Conservation (phyloP, 2,329 filamentous ascomycete species). For the Sarocladium kiliense region DNA sequence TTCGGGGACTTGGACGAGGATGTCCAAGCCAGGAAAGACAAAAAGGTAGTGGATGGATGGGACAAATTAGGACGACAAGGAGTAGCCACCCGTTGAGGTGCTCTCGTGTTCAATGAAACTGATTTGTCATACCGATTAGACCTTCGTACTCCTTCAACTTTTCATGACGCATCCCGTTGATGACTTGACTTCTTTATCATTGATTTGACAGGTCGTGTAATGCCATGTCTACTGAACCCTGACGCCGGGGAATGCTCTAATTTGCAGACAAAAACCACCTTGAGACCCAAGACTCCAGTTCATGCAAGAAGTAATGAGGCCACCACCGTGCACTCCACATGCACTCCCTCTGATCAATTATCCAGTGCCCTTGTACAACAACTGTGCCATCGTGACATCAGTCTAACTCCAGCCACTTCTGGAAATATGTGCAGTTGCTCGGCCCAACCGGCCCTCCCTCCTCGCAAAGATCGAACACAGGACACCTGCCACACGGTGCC, state of each 20-base stretch:
- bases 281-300: neutral
- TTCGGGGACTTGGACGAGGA: neutral
- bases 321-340: too few relatives aligned
- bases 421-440: constrained; percentile 86
- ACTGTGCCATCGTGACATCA: too few relatives aligned
- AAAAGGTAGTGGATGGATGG: neutral
- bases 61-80: neutral
- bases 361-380: too few relatives aligned
- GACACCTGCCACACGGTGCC: constrained; percentile 84
- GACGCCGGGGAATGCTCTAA: neutral
- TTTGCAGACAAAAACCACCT: constrained; percentile 2
- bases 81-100: neutral
- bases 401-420: constrained; percentile 66
- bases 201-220: neutral
- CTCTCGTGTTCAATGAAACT: neutral
- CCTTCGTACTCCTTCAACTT: neutral
- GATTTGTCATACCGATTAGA: neutral
- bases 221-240: neutral
- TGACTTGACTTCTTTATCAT: neutral
- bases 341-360: too few relatives aligned
- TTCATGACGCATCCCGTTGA: neutral
- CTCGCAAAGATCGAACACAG: constrained; percentile 87
- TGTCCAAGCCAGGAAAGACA: neutral
- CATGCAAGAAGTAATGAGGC: neutral
- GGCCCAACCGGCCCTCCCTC: constrained; percentile 88